Conservation (phyloP, 1,284 basidiomycete genomes). For the Melampsora abietis-canadensis region DNA sequence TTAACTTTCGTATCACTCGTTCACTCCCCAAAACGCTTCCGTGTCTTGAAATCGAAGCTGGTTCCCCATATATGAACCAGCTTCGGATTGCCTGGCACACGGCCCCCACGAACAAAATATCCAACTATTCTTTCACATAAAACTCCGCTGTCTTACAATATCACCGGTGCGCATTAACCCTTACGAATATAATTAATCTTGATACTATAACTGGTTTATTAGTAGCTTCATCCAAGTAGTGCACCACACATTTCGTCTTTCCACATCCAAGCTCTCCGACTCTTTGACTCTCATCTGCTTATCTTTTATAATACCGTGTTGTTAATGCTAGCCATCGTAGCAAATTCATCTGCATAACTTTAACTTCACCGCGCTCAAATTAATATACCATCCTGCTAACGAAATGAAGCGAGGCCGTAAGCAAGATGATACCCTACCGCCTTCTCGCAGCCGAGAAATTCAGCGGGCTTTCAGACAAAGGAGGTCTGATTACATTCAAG, state of each 20-base stretch:
- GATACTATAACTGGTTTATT: not conserved
- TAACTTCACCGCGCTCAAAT: not conserved
- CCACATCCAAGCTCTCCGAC: not conserved
- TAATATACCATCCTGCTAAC: not conserved
- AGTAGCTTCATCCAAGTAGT: not conserved
- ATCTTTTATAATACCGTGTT: not conserved
- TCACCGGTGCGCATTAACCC: too few relatives aligned
- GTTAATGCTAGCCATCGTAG: not conserved
- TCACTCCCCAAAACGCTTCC: too few relatives aligned
- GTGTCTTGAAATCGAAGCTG: too few relatives aligned
- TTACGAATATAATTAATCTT: too few relatives aligned
- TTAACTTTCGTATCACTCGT: too few relatives aligned
- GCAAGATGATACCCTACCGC: conserved; percentile 83
- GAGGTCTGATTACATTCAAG: conserved; percentile 74
- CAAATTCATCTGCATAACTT: not conserved
- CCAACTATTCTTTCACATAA: too few relatives aligned
- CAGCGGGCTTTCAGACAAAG: conserved; percentile 87
- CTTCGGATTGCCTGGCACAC: too few relatives aligned
- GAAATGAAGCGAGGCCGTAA: conserved; percentile 67
- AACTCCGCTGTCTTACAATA: too few relatives aligned
- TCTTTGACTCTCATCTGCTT: not conserved
- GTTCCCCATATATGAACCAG: too few relatives aligned
- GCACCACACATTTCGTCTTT: not conserved
- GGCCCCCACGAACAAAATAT: too few relatives aligned
- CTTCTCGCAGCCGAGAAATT: conserved; percentile 84